phyloP scores from a whole-genome alignment of 441 rosid species.

The Brassica balearica region DNA sequence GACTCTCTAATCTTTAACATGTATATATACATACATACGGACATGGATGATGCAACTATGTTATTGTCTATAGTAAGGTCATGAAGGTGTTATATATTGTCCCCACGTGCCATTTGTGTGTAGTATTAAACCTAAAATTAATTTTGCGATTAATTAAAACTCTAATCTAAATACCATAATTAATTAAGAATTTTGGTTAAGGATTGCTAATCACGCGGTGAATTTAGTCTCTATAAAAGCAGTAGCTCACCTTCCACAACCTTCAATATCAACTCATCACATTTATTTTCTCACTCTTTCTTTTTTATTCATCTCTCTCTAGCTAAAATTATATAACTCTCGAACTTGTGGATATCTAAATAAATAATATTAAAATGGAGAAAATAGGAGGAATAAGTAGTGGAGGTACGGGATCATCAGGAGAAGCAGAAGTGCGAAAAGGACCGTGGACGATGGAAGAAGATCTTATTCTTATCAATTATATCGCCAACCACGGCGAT shows the following conservation, averaged over 20 bases:
- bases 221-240: conserved; percentile 60
- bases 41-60: conserved; percentile 20
- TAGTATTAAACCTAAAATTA: neutral
- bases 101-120: conserved; percentile 21
- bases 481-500: conserved; percentile 93
- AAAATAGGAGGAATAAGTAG: conserved; percentile 45
- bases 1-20: neutral
- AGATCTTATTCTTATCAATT: conserved; percentile 90
- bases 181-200: conserved; percentile 29
- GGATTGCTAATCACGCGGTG: conserved; percentile 37
- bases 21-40: neutral
- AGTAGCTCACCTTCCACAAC: conserved; percentile 49
- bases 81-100: conserved; percentile 2
- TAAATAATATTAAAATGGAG: conserved; percentile 18
- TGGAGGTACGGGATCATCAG: conserved; percentile 53
- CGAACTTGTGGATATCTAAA: conserved; percentile 11
- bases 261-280: conserved; percentile 41
- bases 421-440: conserved; percentile 83
- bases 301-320: conserved; percentile 32
- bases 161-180: conserved; percentile 18
- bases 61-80: conserved; percentile 31
- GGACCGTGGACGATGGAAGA: conserved; percentile 99
- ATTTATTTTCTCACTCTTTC: conserved; percentile 19
- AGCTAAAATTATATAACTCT: neutral
- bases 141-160: conserved; percentile 18